These are phyloP conservation scores for Scytalidium sp. DNA, from an alignment of 2,329 filamentous ascomycete genomes.

Conservation along the genomic window DNA sequence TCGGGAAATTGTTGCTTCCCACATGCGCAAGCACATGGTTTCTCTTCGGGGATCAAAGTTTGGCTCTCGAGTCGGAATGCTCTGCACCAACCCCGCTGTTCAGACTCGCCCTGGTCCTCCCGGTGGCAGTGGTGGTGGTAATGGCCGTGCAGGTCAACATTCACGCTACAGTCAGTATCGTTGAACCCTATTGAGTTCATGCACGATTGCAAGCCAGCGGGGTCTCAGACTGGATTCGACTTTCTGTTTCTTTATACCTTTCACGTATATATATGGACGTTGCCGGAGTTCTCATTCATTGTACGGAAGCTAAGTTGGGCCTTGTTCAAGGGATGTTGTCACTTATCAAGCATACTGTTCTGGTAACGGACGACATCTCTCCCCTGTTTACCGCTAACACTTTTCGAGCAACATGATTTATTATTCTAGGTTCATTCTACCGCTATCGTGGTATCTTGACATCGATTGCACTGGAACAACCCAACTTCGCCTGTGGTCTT, in stretches of 20 bases:
- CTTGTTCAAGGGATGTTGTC: constrained; percentile 19
- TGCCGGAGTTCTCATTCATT: constrained; percentile 23
- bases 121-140: constrained; percentile 61
- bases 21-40: constrained; percentile 99
- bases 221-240: constrained; percentile 25
- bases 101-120: constrained; percentile 86
- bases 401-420: constrained; percentile 30
- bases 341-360: constrained; percentile 15
- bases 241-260: constrained; percentile 25
- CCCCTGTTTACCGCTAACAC: constrained; percentile 28
- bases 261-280: constrained; percentile 31
- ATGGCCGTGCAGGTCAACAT: constrained; percentile 51
- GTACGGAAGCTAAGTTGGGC: constrained; percentile 25
- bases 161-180: constrained; percentile 60
- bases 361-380: constrained; percentile 24
- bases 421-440: constrained; percentile 56
- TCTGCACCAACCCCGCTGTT: constrained; percentile 92
- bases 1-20: constrained; percentile 86
- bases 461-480: constrained; percentile 58
- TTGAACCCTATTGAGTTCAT: constrained; percentile 33
- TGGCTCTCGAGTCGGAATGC: constrained; percentile 96
- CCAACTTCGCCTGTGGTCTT: constrained; percentile 33
- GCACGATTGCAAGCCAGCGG: constrained; percentile 25
- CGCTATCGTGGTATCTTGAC: constrained; percentile 43
- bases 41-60: constrained; percentile 98